Base-by-base conservation (phyloP, 805 yeast genomes). In the Sporopachydermia quercuum region DNA sequence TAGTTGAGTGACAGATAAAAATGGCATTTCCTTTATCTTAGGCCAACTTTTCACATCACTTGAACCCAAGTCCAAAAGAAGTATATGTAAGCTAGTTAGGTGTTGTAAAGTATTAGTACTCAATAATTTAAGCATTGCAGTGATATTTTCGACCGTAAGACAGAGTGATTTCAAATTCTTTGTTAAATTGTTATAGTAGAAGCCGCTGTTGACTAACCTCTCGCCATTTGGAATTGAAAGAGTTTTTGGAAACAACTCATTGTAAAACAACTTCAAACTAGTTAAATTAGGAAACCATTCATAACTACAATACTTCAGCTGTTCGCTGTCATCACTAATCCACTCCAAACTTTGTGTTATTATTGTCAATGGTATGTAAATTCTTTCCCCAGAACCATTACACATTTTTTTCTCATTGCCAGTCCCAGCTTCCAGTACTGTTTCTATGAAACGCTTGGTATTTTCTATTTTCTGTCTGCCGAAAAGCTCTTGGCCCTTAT, bases 221-320 rank as follows among this genome's bases (percentile, higher is more conserved):
- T n/a, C n/a, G n/a, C 30, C 30, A n/a, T 8, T 23, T 8, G 30
- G 70, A 64, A 23, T 45, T 66, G 42, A 50, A 55, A 35, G 63
- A 62, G 19, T 53, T 57, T 6, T 45, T 66, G 18, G n/a, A n/a
- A 23, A 23, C 8, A 23, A 8, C 30, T n/a, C 30, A n/a, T 8
- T 8, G n/a, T 8, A 23, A 23, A 8, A 23, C n/a, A 23, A 8
- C n/a, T 23, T 23, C n/a, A 23, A 23, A 8, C 30, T 8, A 8
- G n/a, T 8, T 8, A 23, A n/a, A 23, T n/a, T 8, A 23, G 30
- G 30, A n/a, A 23, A 23, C 30, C 30, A 23, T 23, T 23, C 30
- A 8, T 8, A 23, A 8, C 13, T 8, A 8, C 8, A 8, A 23
- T 8, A 23, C n/a, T 23, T n/a, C n/a, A 23, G n/a, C 30, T 8